Base-by-base conservation (phyloP, 345 rosid species). In the Brassica cretica region DNA sequence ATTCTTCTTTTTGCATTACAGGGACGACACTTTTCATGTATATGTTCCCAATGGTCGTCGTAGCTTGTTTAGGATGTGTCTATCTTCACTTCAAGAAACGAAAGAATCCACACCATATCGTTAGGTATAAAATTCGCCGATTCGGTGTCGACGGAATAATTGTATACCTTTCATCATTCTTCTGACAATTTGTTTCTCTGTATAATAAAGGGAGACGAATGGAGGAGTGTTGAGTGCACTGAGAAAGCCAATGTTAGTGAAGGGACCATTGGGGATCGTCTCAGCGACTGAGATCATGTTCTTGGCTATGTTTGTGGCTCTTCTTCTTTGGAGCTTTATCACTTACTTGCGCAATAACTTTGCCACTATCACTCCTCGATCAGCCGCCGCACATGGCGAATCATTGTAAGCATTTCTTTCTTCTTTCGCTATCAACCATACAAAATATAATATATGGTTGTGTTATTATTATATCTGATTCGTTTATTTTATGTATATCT, bases 221-320 rank as follows among this genome's bases (percentile, higher is more conserved):
- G 53, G 72, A 64, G 73, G 80, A 30, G 73, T 29, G 63, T 27
- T 6, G 83, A 46, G 66, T 37, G 68, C 61, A 70, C 25, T 76
- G 87, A 88, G 72, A 82, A 84, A 37, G 70, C 93, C 94, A 14
- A 81, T 88, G 87, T 66, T 92, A 9, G 90, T 87, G 78, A 92
- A 82, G 64, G 96, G 97, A 4, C 97, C 98, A 11, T 75, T 90
- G 2, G 98, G 98, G 75, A 89, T 94, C 60, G 97, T 94, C 33
- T 85, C 97, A 2, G 72, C 81, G 58, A 77, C 74, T n/a, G 98
- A 92, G 80, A 25, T 94, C 2, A 70, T 81, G 14, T 88, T 94
- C 82, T 82, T 92, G 59, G 18, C 74, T 24, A 90, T 90, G 97
- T 87, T 94, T 76, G 37, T 89, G 10, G 89, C 90, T 49, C 86